Conservation (phyloP, 495 filamentous ascomycete genomes). For the Penicillium egyptiacum region DNA sequence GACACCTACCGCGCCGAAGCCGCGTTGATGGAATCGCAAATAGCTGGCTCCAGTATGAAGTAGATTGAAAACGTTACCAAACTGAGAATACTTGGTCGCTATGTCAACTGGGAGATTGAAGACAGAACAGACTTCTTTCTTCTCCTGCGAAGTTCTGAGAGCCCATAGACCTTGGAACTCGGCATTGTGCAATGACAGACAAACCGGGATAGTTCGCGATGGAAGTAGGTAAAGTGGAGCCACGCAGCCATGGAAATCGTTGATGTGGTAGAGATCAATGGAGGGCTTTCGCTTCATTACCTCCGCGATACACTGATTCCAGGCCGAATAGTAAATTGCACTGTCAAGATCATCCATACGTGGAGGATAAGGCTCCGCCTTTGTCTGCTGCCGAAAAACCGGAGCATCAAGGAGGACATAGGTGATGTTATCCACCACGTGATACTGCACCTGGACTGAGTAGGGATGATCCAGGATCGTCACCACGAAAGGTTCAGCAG, state of each 20-base stretch:
- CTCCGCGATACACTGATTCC: slow-evolving; percentile 70
- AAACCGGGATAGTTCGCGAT: slow-evolving; percentile 50
- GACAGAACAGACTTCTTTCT: slow-evolving; percentile 66
- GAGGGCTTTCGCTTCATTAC: slow-evolving; percentile 57
- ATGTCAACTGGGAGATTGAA: slow-evolving; percentile 57
- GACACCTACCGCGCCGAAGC: slow-evolving; percentile 76
- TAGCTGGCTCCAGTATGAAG: slow-evolving; percentile 72
- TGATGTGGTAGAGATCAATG: slow-evolving; percentile 76
- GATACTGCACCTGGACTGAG: slow-evolving; percentile 65
- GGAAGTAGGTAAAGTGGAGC: slow-evolving; percentile 72
- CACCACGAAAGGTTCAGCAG: slow-evolving; percentile 61
- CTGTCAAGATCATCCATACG: slow-evolving; percentile 74
- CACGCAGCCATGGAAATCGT: slow-evolving; percentile 75
- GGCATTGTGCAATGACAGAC: slow-evolving; percentile 60
- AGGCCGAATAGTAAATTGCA: slow-evolving; percentile 71
- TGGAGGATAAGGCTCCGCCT: slow-evolving; percentile 66
- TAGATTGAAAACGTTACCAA: slow-evolving; percentile 68
- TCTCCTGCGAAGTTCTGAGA: slow-evolving; percentile 66
- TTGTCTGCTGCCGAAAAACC: slow-evolving; percentile 69
- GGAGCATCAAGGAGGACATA: slow-evolving; percentile 71
- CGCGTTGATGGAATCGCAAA: slow-evolving; percentile 69
- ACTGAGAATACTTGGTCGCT: slow-evolving; percentile 60
- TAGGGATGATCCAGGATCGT: slow-evolving; percentile 62
- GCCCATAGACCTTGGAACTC: slow-evolving; percentile 77
- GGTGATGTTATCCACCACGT: slow-evolving; percentile 66